phyloP scores from a whole-genome alignment of 345 rosid genomes.

The Theobroma cacao region DNA sequence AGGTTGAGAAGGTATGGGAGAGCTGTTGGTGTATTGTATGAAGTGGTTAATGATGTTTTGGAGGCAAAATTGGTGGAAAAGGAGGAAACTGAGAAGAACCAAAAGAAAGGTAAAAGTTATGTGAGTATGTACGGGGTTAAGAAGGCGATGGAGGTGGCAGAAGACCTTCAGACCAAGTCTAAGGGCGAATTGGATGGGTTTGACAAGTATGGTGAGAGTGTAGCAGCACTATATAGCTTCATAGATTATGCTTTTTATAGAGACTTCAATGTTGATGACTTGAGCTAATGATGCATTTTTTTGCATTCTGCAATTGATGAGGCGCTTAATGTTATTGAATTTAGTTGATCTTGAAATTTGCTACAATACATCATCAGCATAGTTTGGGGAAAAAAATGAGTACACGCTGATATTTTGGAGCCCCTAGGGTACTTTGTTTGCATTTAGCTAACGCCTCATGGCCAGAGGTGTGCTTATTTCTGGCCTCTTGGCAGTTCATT shows the following conservation, averaged over 20 bases:
- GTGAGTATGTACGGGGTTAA: conserved; percentile 54
- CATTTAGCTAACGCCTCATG: neutral
- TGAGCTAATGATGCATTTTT: conserved; percentile 5
- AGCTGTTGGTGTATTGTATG: conserved; percentile 86
- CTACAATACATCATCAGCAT: neutral
- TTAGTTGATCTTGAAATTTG: neutral
- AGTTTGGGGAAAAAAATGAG: neutral
- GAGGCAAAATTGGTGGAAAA: conserved; percentile 29
- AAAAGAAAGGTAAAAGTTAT: conserved; percentile 49
- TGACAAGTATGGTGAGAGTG: conserved; percentile 54
- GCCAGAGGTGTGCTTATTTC: neutral
- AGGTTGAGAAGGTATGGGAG: conserved; percentile 76
- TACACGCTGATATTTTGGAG: neutral
- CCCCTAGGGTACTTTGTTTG: neutral
- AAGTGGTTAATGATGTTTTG: conserved; percentile 67
- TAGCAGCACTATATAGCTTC: conserved; percentile 76
- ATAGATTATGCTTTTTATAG: conserved; percentile 75
- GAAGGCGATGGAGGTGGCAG: conserved; percentile 63
- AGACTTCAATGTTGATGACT: conserved; percentile 39
- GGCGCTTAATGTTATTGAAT: neutral
- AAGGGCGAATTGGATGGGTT: conserved; percentile 64
- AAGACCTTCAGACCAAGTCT: conserved; percentile 62
- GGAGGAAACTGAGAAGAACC: conserved; percentile 21
- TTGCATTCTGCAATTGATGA: neutral
- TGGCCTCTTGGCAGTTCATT: neutral